These are phyloP conservation scores for Arthrocladium fulminans DNA, from an alignment of 2,329 filamentous ascomycete species.

Conservation along the genomic window DNA sequence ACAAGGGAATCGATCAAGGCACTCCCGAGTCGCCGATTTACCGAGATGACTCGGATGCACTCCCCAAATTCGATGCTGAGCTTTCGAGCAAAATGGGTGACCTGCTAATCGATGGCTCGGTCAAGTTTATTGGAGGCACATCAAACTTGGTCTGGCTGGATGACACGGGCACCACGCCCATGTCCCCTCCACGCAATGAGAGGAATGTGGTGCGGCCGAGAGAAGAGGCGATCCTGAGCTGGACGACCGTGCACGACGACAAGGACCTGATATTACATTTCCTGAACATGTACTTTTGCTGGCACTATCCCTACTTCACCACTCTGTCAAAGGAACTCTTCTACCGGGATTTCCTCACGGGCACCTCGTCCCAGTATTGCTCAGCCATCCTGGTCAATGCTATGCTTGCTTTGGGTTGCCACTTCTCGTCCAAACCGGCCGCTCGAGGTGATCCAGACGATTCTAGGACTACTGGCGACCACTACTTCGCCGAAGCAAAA, in stretches of 20 bases:
- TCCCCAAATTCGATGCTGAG: conserved; percentile 59
- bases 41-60: conserved; percentile 26
- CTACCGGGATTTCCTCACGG: conserved; percentile 71
- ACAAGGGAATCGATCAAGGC: conserved; percentile 39
- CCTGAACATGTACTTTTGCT: conserved; percentile 95
- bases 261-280: conserved; percentile 72
- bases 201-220: conserved; percentile 42
- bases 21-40: conserved; percentile 27
- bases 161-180: conserved; percentile 32
- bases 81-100: conserved; percentile 90
- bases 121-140: conserved; percentile 87
- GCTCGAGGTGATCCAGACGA: conserved; percentile 65
- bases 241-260: conserved; percentile 80
- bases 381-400: conserved; percentile 85
- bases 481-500: conserved; percentile 93
- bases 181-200: conserved; percentile 4
- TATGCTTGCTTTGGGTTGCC: conserved; percentile 85
- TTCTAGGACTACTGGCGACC: conserved; percentile 79
- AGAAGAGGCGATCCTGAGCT: conserved; percentile 68
- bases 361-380: conserved; percentile 66
- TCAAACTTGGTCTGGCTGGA: conserved; percentile 80
- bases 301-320: conserved; percentile 95
- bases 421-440: conserved; percentile 71
- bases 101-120: conserved; percentile 72
- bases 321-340: conserved; percentile 80